Evolutionary conservation across 169 alveolate genomes (phyloP), one percentile per base, ranked within the genome.

Genomic region (Theileria equi): DNA sequence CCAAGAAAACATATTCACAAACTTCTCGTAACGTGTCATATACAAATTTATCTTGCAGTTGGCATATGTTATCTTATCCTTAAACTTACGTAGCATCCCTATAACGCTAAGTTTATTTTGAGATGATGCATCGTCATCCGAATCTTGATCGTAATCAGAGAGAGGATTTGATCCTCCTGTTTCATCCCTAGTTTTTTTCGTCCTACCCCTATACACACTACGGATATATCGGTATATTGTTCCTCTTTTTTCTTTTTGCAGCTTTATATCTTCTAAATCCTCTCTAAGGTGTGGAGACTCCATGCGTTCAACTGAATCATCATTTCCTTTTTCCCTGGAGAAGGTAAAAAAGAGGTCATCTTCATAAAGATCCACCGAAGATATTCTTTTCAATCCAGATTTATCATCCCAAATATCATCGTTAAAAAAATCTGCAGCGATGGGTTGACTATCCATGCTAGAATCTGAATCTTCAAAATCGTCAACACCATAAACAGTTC

Each of bases 1-100:
- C 86, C 86, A 77, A 7, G 76, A 36, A 55, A 77, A 66, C 77
- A 77, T 44, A 55, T 77, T 77, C 60, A 77, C 62, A 25, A 77
- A 59, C 81, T 77, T 77, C 26, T 77, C 86, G 26, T 49, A 66
- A 6, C 80, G 19, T 74, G 60, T 60, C 50, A 57, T 45, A 49
- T 57, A 58, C 48, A 66, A 70, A 77, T 77, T 67, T 19, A 77
- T 47, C 44, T 66, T 57, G 43, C 49, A 65, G 61, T 77, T 77
- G 17, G 76, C 86, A 41, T 48, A 29, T 2, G 53, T 69, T 8
- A 77, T 67, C 43, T 60, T 80, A 32, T 63, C 86, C 69, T 61
- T 54, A 21, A 74, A 80, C 64, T 66, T 65, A 32, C 78, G 21
- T 23, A 77, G 36, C 76, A 62, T 77, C 26, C 79, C 86, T 4